Evolutionary conservation across 73 alveolate genomes (phyloP).

Genomic region (Symbiodinium natans): DNA sequence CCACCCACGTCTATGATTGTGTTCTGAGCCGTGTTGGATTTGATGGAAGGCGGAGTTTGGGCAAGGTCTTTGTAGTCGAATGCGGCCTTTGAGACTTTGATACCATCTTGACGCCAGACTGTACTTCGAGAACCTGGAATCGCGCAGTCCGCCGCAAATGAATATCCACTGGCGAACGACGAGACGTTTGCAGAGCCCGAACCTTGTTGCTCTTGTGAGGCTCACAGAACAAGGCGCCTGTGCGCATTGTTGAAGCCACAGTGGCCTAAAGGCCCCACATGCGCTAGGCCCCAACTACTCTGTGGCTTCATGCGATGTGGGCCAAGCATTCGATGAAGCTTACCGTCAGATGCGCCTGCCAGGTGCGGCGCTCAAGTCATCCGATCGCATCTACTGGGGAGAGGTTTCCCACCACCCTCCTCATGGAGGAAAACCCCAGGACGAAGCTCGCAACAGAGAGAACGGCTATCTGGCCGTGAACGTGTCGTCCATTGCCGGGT

Average conservation of each 20-base stretch:
- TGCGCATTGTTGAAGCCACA: too few relatives aligned
- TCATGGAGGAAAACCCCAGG: conserved; percentile 56
- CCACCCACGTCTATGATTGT: conserved; percentile 64
- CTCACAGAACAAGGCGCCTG: conserved; percentile 20
- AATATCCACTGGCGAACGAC: conserved; percentile 66
- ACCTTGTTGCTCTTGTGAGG: conserved; percentile 43
- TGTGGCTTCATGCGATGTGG: too few relatives aligned
- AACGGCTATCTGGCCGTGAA: conserved; percentile 39
- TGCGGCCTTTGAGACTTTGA: too few relatives aligned
- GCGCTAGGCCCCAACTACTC: too few relatives aligned
- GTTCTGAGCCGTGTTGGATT: conserved; percentile 10
- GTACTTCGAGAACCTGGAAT: conserved; percentile 15
- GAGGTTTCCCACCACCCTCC: conserved; percentile 38
- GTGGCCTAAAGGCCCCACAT: too few relatives aligned
- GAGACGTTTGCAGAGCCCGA: conserved; percentile 42
- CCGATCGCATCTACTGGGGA: conserved; percentile 54
- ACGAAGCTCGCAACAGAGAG: conserved; percentile 32
- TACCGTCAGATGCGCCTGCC: background rate
- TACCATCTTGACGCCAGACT: conserved; percentile 31
- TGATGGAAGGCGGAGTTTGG: conserved; percentile 27
- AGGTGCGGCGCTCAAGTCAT: conserved; percentile 56
- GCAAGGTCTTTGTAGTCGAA: background rate
- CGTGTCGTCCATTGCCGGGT: conserved; percentile 21
- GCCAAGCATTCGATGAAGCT: too few relatives aligned
- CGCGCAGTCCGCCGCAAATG: conserved; percentile 54